phyloP scores from a whole-genome alignment of 192 early-diverging fungal species.

The Coemansia sp. region DNA sequence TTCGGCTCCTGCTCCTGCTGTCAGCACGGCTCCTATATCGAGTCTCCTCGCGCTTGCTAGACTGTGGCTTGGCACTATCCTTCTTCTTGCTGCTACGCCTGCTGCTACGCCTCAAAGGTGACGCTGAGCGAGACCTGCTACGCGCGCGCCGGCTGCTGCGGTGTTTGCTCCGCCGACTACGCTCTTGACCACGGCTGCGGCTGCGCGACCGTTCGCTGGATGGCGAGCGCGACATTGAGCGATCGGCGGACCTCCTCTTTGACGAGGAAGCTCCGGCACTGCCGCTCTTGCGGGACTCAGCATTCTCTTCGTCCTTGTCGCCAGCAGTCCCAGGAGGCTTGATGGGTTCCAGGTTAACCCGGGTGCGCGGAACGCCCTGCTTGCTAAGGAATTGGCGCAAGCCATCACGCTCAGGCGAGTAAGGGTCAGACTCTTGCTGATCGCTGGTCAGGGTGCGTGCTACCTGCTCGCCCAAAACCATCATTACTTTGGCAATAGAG shows the following conservation, averaged over 20 bases:
- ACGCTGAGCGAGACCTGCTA: constrained; percentile 22
- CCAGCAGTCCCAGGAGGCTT: constrained; percentile 13
- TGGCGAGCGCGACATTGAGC: constrained; percentile 15
- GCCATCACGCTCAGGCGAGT: constrained; percentile 49
- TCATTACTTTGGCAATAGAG: constrained; percentile 36
- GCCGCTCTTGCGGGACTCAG: constrained; percentile 4
- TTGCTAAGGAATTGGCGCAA: constrained; percentile 50
- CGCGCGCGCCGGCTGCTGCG: constrained; percentile 27
- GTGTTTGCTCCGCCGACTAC: background rate
- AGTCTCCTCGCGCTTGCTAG: constrained; percentile 6
- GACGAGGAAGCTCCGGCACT: background rate
- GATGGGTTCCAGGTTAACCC: constrained; percentile 42
- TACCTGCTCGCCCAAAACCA: constrained; percentile 44
- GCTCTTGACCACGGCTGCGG: constrained; percentile 18
- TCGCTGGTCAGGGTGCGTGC: constrained; percentile 43
- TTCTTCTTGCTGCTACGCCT: constrained; percentile 19
- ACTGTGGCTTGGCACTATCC: constrained; percentile 2
- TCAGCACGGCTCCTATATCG: constrained; percentile 7
- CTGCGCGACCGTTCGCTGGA: constrained; percentile 19
- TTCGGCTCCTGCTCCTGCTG: constrained; percentile 10
- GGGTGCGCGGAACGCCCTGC: constrained; percentile 43
- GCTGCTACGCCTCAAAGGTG: constrained; percentile 21
- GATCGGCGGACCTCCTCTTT: constrained; percentile 16
- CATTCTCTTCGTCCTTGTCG: constrained; percentile 10
- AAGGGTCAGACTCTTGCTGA: constrained; percentile 46